phyloP scores from a whole-genome alignment of 768 basidiomycete species.

The Leccinum barrowsii region DNA sequence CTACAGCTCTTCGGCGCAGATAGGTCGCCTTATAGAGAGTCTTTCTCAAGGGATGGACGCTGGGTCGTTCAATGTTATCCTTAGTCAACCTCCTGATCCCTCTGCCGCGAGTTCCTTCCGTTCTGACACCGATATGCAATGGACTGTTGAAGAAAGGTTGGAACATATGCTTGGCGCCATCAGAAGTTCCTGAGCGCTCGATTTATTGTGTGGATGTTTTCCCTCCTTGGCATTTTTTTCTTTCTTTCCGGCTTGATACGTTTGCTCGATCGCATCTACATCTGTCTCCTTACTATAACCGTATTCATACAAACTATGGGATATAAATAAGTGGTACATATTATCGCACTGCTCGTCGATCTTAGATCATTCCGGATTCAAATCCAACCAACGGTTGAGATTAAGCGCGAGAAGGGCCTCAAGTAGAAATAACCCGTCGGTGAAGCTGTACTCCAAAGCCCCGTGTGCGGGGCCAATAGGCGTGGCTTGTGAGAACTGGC shows the following conservation, averaged over 20 bases:
- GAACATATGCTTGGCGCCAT: conserved; percentile 62
- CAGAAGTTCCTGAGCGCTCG: conserved; percentile 28
- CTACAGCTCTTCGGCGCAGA: conserved; percentile 62
- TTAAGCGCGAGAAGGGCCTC: conserved; percentile 63
- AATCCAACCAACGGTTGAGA: conserved; percentile 74
- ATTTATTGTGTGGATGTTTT: conserved; percentile 23
- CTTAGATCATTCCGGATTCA: conserved; percentile 36
- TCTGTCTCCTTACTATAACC: conserved; percentile 25
- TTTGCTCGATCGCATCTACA: conserved; percentile 17
- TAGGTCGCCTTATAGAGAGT: conserved; percentile 78
- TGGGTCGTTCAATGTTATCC: conserved; percentile 77
- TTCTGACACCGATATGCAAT: conserved; percentile 58
- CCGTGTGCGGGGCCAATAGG: conserved; percentile 64
- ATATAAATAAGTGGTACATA: conserved; percentile 30
- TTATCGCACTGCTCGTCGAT: conserved; percentile 15
- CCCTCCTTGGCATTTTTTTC: conserved; percentile 2
- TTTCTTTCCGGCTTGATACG: conserved; percentile 11
- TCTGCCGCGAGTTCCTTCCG: conserved; percentile 60
- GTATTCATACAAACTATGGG: conserved; percentile 32
- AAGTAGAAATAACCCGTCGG: conserved; percentile 54
- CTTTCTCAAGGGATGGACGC: conserved; percentile 80
- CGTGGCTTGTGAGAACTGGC: conserved; percentile 48
- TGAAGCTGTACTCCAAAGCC: conserved; percentile 61
- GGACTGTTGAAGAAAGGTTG: conserved; percentile 73
- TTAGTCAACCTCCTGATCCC: conserved; percentile 43